Percentiles rank a stretch among this genome's conserved stretches.
phyloP scores from a whole-genome alignment of 2,329 filamentous ascomycete genomes.

The Monosporascus cannonballus region DNA sequence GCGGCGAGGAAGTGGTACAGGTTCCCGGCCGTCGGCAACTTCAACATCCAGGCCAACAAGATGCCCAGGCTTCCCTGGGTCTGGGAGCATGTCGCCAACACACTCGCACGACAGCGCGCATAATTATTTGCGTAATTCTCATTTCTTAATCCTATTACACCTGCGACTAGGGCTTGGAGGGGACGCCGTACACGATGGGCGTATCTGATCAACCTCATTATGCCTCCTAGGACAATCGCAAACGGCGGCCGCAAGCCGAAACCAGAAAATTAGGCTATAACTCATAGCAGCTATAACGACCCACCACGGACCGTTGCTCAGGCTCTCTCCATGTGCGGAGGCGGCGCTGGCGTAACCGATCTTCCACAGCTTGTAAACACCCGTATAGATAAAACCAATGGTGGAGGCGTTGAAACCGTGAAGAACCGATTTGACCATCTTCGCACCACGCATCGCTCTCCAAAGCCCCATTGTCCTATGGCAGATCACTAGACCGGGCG shows the following conservation, averaged over 20 bases:
- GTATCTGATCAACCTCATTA: slow-evolving; percentile 24
- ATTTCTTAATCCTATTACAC: too few species aligned
- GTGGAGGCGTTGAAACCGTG: slow-evolving; percentile 54
- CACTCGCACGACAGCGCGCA: slow-evolving; percentile 15
- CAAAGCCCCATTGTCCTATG: slow-evolving; percentile 51
- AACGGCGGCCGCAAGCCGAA: slow-evolving; percentile 26
- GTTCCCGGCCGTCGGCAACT: slow-evolving; percentile 29
- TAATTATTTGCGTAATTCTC: slow-evolving; percentile 2
- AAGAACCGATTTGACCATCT: slow-evolving; percentile 42
- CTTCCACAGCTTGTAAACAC: slow-evolving; percentile 57
- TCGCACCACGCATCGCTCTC: slow-evolving; percentile 38
- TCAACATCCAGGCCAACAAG: slow-evolving; percentile 26
- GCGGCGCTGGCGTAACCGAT: slow-evolving; percentile 51
- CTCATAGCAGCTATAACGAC: slow-evolving; percentile 48
- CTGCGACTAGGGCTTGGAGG: too few species aligned
- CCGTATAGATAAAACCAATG: slow-evolving; percentile 57
- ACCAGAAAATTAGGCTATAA: slow-evolving; percentile 27
- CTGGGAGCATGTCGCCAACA: slow-evolving; percentile 27
- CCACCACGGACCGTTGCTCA: slow-evolving; percentile 58
- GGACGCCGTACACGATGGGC: not conserved
- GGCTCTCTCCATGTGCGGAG: slow-evolving; percentile 41
- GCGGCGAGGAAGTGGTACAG: slow-evolving; percentile 29
- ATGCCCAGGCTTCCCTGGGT: slow-evolving; percentile 27
- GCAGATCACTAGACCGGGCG: slow-evolving; percentile 41
- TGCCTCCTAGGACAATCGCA: slow-evolving; percentile 27